Base-by-base conservation (phyloP, 2,329 filamentous ascomycete genomes). In the Sarocladium kiliense region DNA sequence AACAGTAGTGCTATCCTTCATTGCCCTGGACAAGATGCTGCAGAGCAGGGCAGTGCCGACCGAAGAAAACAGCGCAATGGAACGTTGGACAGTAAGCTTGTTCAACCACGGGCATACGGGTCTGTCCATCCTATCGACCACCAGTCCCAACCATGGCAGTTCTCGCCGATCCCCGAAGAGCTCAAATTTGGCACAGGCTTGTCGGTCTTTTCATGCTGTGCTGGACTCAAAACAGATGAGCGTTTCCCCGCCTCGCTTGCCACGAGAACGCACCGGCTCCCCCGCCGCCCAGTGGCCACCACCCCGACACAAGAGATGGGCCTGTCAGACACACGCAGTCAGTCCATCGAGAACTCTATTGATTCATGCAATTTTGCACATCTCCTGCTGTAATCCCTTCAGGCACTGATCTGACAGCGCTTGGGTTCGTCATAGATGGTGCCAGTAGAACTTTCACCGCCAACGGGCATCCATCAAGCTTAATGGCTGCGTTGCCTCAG, bases 311-410 rank as follows among this genome's bases (percentile, higher is more conserved):
- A 23, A 6, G 10, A 27, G 23, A 19, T 18, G 23, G n/a, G n/a
- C 44, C n/a, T 49, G 44, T 49, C 44, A 49, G 44, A n/a, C 23
- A n/a, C n/a, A n/a, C n/a, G n/a, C n/a, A n/a, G n/a, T n/a, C n/a
- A 32, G 25, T n/a, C 47, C 47, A 51, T 51, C 47, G 27, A 51
- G 47, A 51, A 51, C 47, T 51, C 47, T 51, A 51, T 51, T 51
- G 47, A 51, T 51, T 51, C 47, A 51, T 21, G 47, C 47, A 3
- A 10, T 26, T 30, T 47, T 47, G 7, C 23, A 11, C 25, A 21
- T n/a, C 16, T 47, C 9, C 12, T 11, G 5, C 41, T 4, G 19
- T 21, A 6, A n/a, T 19, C 5, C 12, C 36, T n/a, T 6, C 9
- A 39, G 18, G 36, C 36, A 19, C 18, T 39, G 30, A 32, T 32